Conservation (phyloP, 2,329 filamentous ascomycete genomes). For the Dactylellina haptotyla region DNA sequence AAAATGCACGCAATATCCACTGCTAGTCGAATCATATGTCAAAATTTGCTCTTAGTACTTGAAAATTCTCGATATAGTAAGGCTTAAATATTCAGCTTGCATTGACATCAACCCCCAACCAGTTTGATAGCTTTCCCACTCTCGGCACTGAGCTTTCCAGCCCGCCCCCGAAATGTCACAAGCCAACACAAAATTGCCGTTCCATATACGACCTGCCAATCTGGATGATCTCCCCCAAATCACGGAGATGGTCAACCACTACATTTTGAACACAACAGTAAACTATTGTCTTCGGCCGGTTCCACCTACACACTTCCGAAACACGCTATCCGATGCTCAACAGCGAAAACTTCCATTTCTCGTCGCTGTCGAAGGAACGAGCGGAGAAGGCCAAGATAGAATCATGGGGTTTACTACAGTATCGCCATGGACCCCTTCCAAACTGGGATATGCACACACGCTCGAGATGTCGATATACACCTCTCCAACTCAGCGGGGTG, state of each 20-base stretch:
- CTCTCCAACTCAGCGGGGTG: constrained; percentile 12
- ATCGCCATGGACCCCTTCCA: constrained; percentile 9
- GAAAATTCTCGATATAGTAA: no score
- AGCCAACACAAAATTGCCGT: constrained; percentile 18
- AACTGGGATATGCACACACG: constrained; percentile 34
- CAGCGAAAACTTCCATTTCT: constrained; percentile 20
- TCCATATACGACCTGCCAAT: constrained; percentile 6
- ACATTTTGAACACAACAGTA: constrained; percentile 16
- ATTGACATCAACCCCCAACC: no score
- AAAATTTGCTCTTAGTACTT: no score
- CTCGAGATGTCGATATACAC: constrained; percentile 37
- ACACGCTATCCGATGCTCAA: background rate
- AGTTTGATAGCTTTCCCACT: no score
- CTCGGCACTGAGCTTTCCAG: background rate
- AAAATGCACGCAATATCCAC: no score
- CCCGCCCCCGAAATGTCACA: constrained; percentile 31
- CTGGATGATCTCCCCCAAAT: constrained; percentile 20
- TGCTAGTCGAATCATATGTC: no score
- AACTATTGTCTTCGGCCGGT: constrained; percentile 7
- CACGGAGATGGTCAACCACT: constrained; percentile 35
- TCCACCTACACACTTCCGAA: background rate
- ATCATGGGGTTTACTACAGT: constrained; percentile 23
- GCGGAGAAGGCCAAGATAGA: background rate
- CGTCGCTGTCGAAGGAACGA: constrained; percentile 6
- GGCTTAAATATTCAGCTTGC: no score